These are phyloP conservation scores for Solanum hybrid DNA, from an alignment of 305 asterid species.

Conservation along the genomic window DNA sequence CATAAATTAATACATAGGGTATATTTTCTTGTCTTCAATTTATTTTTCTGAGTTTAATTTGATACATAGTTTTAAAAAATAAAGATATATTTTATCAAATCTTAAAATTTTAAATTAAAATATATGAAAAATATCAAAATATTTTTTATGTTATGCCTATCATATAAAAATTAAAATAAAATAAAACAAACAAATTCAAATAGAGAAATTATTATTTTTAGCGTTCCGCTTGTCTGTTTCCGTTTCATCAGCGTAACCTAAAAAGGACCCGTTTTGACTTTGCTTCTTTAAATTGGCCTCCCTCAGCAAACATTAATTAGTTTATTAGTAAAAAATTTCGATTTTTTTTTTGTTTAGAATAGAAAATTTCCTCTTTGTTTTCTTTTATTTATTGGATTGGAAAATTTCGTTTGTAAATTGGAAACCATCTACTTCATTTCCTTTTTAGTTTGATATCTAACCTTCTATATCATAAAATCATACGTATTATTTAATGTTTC, in stretches of 20 bases:
- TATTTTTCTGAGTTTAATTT: background rate
- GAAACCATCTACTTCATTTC: background rate
- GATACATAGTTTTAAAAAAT: background rate
- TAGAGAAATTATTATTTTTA: background rate
- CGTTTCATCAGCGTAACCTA: background rate
- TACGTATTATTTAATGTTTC: background rate
- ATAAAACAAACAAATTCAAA: too few species aligned
- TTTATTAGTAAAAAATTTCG: background rate
- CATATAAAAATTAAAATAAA: too few species aligned
- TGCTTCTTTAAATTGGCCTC: background rate
- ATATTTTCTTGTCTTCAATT: background rate
- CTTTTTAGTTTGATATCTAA: background rate
- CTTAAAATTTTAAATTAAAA: background rate
- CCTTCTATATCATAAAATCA: background rate
- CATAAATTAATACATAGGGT: background rate
- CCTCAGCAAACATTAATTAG: background rate
- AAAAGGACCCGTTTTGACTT: background rate
- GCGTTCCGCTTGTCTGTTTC: background rate
- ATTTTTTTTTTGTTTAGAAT: background rate
- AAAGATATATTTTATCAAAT: background rate
- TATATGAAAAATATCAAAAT: background rate
- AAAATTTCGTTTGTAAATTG: background rate
- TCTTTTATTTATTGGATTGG: background rate
- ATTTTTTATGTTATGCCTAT: too few species aligned
- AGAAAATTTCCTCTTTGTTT: background rate